Base-by-base conservation (phyloP, 805 yeast genomes). In the Komagataella kurtzmanii region DNA sequence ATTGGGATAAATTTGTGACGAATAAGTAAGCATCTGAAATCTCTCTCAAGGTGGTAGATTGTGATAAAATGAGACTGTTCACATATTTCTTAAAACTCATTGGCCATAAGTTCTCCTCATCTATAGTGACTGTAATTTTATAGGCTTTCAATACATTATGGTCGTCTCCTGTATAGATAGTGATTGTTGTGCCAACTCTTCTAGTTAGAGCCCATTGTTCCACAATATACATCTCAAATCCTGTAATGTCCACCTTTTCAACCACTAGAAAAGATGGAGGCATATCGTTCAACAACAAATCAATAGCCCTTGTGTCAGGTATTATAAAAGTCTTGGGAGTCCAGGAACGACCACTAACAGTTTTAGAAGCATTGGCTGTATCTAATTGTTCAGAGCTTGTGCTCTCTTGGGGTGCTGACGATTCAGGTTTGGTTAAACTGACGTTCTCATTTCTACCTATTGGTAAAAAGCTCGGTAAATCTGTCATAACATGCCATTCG, bases 171-270 rank as follows among this genome's bases (percentile, higher is more conserved):
- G 98, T 91, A 64, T 77, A 93, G 0, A 91, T 79, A 1, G 93
- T 80, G 17, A 91, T 82, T 4, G 85, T 73, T 1, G 84, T 74
- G 23, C 86, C 81, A 10, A 80, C 68, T 46, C 76, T 72, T 47
- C 98, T 71, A 53, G 81, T 82, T 40, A 84, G 74, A 2, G 86
- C 83, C 99, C 99, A 93, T 65, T 91, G 97, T 64, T 93, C 98
- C 8, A 91, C 96, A 44, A 93, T 72, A 63, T 93, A 93, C 14
- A 86, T 77, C 65, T 93, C 98, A 62, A 85, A 88, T 1, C 99
- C 98, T 1, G 71, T 59, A 21, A 84, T 71, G 7, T 66, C 67
- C 3, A 80, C 65, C 51, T 71, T 74, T 48, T 76, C 77, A 43
- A 73, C 55, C 10, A 73, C 52, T 54, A 65, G 77, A 54, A 70